These are phyloP conservation scores for Gastrolobium bilobum DNA, from an alignment of 306 rosid genomes.

Conservation along the genomic window DNA sequence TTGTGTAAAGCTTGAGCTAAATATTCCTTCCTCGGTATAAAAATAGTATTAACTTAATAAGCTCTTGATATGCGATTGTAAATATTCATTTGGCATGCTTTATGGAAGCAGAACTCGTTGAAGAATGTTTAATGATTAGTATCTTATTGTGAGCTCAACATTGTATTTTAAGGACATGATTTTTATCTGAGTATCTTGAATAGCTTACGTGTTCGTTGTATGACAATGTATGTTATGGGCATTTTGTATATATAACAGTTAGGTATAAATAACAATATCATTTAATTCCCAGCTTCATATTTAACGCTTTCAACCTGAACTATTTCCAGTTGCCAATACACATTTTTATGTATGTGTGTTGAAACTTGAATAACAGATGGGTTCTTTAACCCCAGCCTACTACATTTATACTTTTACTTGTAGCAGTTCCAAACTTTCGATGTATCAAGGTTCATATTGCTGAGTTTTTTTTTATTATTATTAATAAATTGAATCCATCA, in stretches of 20 bases:
- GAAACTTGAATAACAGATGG: background rate
- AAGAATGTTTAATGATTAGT: background rate
- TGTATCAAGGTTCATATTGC: conserved; percentile 23
- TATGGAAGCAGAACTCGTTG: conserved; percentile 1
- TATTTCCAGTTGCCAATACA: conserved; percentile 11
- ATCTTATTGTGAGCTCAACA: conserved; percentile 16
- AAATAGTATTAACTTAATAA: background rate
- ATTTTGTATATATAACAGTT: background rate
- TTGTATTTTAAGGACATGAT: background rate
- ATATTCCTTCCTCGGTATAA: background rate
- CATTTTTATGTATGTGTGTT: background rate
- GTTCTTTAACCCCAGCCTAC: conserved; percentile 26
- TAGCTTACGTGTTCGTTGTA: background rate
- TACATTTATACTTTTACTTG: background rate
- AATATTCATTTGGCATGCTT: conserved; percentile 12
- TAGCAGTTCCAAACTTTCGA: conserved; percentile 4
- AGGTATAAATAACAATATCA: background rate
- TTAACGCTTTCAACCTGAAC: background rate
- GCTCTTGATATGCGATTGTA: conserved; percentile 4
- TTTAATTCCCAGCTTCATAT: conserved; percentile 6
- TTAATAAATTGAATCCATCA: conserved; percentile 7
- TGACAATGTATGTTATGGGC: background rate
- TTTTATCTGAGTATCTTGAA: conserved; percentile 23
- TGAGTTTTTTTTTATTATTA: background rate
- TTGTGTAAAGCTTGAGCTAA: background rate